Evolutionary conservation across 1,284 basidiomycete species (phyloP).

Genomic region (Volvariella surrecta): DNA sequence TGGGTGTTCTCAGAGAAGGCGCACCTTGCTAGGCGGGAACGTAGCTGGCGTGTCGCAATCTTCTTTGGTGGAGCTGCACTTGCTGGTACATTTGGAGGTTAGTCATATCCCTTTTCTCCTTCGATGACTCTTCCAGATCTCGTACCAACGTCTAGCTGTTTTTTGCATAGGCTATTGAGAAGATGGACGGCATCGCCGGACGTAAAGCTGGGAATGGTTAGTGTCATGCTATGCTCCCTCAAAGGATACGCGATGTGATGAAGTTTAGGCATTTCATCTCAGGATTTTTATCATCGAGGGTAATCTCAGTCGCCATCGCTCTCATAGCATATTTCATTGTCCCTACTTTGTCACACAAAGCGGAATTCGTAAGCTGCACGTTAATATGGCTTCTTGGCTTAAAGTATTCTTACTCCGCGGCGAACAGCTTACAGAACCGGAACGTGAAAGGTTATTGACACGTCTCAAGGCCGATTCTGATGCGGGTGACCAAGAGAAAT

Average conservation of each 20-base stretch:
- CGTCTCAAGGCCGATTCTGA: conserved; percentile 46
- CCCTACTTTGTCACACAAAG: conserved; percentile 48
- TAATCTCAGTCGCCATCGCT: conserved; percentile 37
- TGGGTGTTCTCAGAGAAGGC: no score
- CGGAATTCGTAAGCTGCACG: conserved; percentile 37
- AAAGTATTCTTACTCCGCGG: conserved; percentile 1
- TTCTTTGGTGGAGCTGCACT: conserved; percentile 53
- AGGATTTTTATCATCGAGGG: conserved; percentile 64
- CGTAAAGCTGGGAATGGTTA: conserved; percentile 43
- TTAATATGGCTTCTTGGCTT: background rate
- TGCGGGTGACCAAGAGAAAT: conserved; percentile 37
- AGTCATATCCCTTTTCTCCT: conserved; percentile 4
- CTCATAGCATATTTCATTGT: conserved; percentile 45
- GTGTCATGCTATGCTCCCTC: conserved; percentile 11
- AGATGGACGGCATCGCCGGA: conserved; percentile 53
- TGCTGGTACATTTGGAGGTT: conserved; percentile 51
- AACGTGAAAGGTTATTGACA: conserved; percentile 37
- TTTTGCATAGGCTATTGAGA: conserved; percentile 46
- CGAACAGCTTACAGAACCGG: conserved; percentile 36
- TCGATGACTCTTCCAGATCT: background rate
- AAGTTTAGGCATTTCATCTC: background rate
- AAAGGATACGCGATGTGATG: no score
- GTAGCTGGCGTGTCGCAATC: conserved; percentile 48
- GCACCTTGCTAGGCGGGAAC: no score
- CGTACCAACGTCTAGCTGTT: conserved; percentile 26